These are phyloP conservation scores for Verticillium longisporum DNA, from an alignment of 2,329 filamentous ascomycete genomes.

Conservation along the genomic window DNA sequence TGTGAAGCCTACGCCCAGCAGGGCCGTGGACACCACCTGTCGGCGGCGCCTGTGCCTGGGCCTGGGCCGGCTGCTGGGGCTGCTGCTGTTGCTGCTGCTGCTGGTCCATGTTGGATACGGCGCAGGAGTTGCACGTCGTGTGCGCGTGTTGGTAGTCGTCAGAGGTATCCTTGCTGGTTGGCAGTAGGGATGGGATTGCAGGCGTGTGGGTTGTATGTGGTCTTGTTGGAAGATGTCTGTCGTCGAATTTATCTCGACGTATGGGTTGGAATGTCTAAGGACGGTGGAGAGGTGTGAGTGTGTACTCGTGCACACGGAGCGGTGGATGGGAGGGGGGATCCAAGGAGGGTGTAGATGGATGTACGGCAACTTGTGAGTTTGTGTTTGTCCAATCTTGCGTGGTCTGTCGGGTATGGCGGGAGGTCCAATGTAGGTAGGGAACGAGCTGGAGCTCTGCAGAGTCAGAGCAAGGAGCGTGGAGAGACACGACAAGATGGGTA, in stretches of 20 bases:
- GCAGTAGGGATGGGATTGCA: slow-evolving; percentile 8
- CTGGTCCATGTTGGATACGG: slow-evolving; percentile 53
- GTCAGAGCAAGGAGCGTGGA: slow-evolving; percentile 12
- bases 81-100: slow-evolving; percentile 28
- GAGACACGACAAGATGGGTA: slow-evolving; percentile 8
- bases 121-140: slow-evolving; percentile 34
- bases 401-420: slow-evolving; percentile 5
- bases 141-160: slow-evolving; percentile 17
- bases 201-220: slow-evolving; percentile 5
- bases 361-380: slow-evolving; percentile 8
- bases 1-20: slow-evolving; percentile 85
- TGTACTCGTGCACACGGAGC: background rate
- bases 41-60: slow-evolving; percentile 38
- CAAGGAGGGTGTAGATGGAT: slow-evolving; percentile 6
- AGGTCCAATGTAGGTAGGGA: slow-evolving; percentile 3
- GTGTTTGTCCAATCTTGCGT: slow-evolving; percentile 3
- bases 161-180: slow-evolving; percentile 1
- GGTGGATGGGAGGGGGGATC: background rate
- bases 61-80: slow-evolving; percentile 59
- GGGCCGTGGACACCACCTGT: slow-evolving; percentile 61
- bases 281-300: slow-evolving; percentile 11
- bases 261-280: slow-evolving; percentile 9
- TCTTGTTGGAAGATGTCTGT: slow-evolving; percentile 11
- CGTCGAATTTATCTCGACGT: slow-evolving; percentile 7
- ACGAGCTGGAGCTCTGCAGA: slow-evolving; percentile 8